Evolutionary conservation across 805 yeast species (phyloP).

Genomic region (Wickerhamomyces tratensis): DNA sequence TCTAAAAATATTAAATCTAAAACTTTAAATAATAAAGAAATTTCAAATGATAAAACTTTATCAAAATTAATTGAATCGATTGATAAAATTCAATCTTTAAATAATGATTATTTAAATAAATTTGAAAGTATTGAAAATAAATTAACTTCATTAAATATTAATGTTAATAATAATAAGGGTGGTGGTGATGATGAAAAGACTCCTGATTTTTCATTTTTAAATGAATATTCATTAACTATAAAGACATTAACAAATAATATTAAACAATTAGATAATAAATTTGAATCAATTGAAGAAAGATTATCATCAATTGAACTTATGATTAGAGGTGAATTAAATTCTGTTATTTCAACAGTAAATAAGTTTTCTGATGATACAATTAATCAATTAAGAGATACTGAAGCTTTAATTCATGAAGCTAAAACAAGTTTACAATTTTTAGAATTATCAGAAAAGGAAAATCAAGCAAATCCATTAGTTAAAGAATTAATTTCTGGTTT

Average conservation of each 20-base stretch:
- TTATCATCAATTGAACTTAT: constrained; percentile 2
- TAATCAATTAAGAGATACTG: constrained; percentile 16
- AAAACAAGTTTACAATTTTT: constrained; percentile 10
- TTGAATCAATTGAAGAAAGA: constrained; percentile 3
- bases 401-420: constrained; percentile 11
- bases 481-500: constrained; percentile 15
- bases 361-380: constrained; percentile 13
- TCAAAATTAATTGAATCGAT: constrained; percentile 2
- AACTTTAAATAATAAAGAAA: constrained; percentile 10
- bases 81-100: constrained; percentile 10
- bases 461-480: constrained; percentile 9
- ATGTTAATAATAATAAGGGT: background rate
- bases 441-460: constrained; percentile 15
- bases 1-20: background rate
- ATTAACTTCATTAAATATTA: constrained; percentile 3
- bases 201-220: constrained; percentile 8
- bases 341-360: constrained; percentile 1
- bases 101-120: constrained; percentile 8
- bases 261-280: background rate
- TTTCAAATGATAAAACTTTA: constrained; percentile 17
- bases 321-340: constrained; percentile 1
- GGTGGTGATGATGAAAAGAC: constrained; percentile 6
- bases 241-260: constrained; percentile 2
- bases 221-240: constrained; percentile 10
- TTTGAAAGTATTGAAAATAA: constrained; percentile 10